phyloP scores from a whole-genome alignment of 345 rosid genomes.

The Brassica nigra region DNA sequence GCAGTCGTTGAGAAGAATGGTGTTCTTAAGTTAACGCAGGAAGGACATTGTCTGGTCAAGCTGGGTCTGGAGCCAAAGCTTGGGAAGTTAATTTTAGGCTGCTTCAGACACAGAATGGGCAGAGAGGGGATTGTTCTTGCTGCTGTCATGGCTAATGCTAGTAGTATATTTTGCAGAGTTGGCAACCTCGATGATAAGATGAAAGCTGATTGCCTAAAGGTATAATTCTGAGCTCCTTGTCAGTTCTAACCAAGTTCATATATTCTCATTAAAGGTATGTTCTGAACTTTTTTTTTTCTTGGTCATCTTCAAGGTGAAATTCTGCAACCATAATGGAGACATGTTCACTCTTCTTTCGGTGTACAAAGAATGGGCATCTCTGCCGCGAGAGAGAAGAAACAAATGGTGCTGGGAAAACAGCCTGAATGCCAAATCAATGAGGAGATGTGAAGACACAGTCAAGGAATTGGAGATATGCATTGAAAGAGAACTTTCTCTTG shows the following conservation, averaged over 20 bases:
- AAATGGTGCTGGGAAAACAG: constrained; percentile 95
- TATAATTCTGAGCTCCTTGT: constrained; percentile 15
- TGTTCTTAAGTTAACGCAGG: constrained; percentile 61
- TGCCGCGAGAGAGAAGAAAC: constrained; percentile 54
- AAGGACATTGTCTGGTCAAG: constrained; percentile 66
- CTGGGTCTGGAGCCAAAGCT: constrained; percentile 91
- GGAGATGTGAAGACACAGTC: constrained; percentile 83
- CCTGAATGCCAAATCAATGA: constrained; percentile 87
- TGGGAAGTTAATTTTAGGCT: constrained; percentile 73
- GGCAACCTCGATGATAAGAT: constrained; percentile 66
- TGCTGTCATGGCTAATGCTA: constrained; percentile 85
- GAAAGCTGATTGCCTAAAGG: constrained; percentile 79
- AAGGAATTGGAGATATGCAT: constrained; percentile 70
- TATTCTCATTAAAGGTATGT: background rate
- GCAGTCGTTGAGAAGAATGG: constrained; percentile 54
- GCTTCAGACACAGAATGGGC: constrained; percentile 54
- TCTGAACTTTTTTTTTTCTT: constrained; percentile 16
- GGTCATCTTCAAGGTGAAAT: constrained; percentile 48
- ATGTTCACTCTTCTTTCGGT: constrained; percentile 87
- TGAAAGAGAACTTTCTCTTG: constrained; percentile 58
- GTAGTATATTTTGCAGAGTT: constrained; percentile 88
- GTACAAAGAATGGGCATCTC: constrained; percentile 73
- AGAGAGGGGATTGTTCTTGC: constrained; percentile 92
- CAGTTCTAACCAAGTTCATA: background rate
- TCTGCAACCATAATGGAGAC: constrained; percentile 80